Conservation (phyloP, 2,329 filamentous ascomycete species). For the Cordyceps fumosorosea region DNA sequence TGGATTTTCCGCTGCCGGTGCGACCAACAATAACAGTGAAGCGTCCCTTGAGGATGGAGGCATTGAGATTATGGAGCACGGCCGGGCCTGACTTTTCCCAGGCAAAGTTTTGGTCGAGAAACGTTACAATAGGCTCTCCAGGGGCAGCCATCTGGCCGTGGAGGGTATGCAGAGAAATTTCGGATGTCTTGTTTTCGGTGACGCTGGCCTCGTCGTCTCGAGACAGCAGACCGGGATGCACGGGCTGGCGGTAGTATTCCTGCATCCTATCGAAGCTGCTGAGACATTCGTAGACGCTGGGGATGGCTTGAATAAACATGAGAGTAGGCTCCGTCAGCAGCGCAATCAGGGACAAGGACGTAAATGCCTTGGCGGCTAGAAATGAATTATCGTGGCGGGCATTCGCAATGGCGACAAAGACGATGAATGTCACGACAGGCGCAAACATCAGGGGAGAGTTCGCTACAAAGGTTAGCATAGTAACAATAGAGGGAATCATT, state of each 20-base stretch:
- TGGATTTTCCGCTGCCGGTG: conserved; percentile 17
- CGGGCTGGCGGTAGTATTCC: conserved; percentile 10
- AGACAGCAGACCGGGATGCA: background rate
- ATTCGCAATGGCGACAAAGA: background rate
- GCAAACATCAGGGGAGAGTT: conserved; percentile 14
- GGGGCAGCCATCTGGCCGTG: background rate
- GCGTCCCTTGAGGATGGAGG: background rate
- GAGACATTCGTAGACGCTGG: conserved; percentile 10
- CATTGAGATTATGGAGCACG: background rate
- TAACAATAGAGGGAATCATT: background rate
- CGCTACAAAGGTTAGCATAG: background rate
- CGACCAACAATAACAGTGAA: conserved; percentile 5
- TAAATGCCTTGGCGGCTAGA: conserved; percentile 18
- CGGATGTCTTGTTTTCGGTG: background rate
- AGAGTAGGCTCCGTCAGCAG: conserved; percentile 17
- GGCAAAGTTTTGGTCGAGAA: background rate
- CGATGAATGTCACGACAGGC: conserved; percentile 12
- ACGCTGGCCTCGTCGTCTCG: too few species aligned
- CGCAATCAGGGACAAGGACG: conserved; percentile 20
- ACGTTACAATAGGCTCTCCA: background rate
- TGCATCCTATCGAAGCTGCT: conserved; percentile 22
- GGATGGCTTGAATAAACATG: conserved; percentile 10
- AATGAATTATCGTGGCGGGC: conserved; percentile 12
- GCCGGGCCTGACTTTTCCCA: background rate
- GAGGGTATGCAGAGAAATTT: background rate